Evolutionary conservation across 2,329 filamentous ascomycete genomes (phyloP).

Genomic region (Monilinia fructigena): DNA sequence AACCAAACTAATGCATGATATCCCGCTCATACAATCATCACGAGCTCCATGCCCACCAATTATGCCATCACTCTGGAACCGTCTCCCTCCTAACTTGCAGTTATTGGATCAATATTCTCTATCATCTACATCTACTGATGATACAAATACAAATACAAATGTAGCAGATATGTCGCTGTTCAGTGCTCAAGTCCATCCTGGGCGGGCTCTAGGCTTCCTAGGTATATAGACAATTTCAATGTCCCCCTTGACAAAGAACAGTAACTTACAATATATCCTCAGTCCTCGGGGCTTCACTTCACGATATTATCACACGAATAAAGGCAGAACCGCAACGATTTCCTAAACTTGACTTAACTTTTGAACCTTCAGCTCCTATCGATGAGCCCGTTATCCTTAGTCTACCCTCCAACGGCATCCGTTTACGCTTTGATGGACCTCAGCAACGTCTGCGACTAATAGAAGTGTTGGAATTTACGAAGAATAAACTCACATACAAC

Average conservation of each 20-base stretch:
- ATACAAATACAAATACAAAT: slow-evolving; percentile 26
- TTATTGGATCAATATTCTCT: neutral
- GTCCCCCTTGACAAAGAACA: neutral
- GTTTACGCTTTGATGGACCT: slow-evolving; percentile 87
- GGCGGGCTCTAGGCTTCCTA: slow-evolving; percentile 52
- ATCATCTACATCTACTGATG: neutral
- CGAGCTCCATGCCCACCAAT: slow-evolving; percentile 22
- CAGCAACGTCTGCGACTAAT: slow-evolving; percentile 90
- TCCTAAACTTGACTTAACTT: slow-evolving; percentile 78
- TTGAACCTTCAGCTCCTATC: slow-evolving; percentile 74
- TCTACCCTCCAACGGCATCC: slow-evolving; percentile 81
- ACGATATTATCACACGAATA: slow-evolving; percentile 82
- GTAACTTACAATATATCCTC: slow-evolving; percentile 28
- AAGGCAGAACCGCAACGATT: slow-evolving; percentile 84
- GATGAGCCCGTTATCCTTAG: slow-evolving; percentile 70
- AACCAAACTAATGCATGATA: slow-evolving; percentile 9
- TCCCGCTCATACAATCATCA: neutral
- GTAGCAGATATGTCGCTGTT: slow-evolving; percentile 47
- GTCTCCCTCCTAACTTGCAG: slow-evolving; percentile 4
- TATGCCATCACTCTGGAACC: slow-evolving; percentile 13
- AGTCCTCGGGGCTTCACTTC: slow-evolving; percentile 88
- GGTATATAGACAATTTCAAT: slow-evolving; percentile 41
- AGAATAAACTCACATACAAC: slow-evolving; percentile 80
- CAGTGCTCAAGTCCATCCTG: slow-evolving; percentile 63
- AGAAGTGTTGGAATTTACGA: slow-evolving; percentile 87